These are phyloP conservation scores for Meira nashicola DNA, from an alignment of 1,284 basidiomycete species.

Conservation along the genomic window DNA sequence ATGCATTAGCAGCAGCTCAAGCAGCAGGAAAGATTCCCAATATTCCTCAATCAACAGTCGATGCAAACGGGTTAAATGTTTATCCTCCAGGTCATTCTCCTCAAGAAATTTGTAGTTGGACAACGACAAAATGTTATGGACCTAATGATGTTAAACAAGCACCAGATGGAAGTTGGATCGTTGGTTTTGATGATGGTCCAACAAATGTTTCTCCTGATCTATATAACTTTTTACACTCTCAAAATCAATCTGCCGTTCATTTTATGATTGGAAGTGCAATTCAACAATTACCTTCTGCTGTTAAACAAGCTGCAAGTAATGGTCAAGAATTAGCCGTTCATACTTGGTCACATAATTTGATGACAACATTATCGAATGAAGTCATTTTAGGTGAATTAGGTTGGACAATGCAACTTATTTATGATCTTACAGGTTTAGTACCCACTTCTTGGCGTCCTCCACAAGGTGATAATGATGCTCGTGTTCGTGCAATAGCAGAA, in stretches of 20 bases:
- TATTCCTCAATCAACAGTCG: slow-evolving; percentile 20
- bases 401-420: slow-evolving; percentile 24
- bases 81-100: slow-evolving; percentile 22
- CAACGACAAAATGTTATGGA: slow-evolving; percentile 58
- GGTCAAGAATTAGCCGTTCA: slow-evolving; percentile 55
- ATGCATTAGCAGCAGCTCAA: slow-evolving; percentile 24
- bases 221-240: slow-evolving; percentile 19
- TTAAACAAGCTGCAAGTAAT: slow-evolving; percentile 5
- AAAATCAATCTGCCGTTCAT: slow-evolving; percentile 36
- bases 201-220: slow-evolving; percentile 6
- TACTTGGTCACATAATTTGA: slow-evolving; percentile 56
- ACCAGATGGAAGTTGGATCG: slow-evolving; percentile 21
- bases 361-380: slow-evolving; percentile 66
- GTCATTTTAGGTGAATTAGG: slow-evolving; percentile 19
- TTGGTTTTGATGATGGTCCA: slow-evolving; percentile 49
- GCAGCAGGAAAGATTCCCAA: slow-evolving; percentile 37
- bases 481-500: slow-evolving; percentile 65
- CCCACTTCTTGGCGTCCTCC: slow-evolving; percentile 15
- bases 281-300: not conserved
- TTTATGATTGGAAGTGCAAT: slow-evolving; percentile 21
- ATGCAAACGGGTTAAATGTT: slow-evolving; percentile 18
- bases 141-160: slow-evolving; percentile 67
- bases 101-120: slow-evolving; percentile 32
- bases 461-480: slow-evolving; percentile 19
- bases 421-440: slow-evolving; percentile 17